A percentile compares a stretch with the other conserved stretches of the same genome.
Conservation (phyloP, 345 rosid species). For the Populus simonii region DNA sequence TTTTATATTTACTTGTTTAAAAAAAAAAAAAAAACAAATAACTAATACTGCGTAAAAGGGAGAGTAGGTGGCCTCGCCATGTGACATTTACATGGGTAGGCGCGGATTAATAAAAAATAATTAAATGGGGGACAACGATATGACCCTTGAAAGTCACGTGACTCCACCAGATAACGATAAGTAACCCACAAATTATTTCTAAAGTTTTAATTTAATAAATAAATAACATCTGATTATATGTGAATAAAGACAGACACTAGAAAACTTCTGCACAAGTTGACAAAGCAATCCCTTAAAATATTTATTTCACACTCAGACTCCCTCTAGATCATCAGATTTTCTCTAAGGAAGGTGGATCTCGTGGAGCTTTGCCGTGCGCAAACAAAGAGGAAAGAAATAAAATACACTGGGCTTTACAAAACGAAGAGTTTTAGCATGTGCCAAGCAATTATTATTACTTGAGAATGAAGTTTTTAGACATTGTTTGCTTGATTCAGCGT, state of each 20-base stretch:
- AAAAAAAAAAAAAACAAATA: no score
- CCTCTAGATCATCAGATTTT: no score
- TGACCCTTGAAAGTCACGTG: conserved; percentile 9
- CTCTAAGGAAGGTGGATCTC: no score
- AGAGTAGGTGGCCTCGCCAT: background rate
- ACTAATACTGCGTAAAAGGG: no score
- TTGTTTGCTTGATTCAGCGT: no score
- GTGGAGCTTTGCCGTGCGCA: no score
- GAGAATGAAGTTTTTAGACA: no score
- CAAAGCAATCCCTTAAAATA: background rate
- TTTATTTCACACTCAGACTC: background rate
- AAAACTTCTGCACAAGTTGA: background rate
- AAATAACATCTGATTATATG: background rate
- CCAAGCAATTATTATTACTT: no score
- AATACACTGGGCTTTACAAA: no score
- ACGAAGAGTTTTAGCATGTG: no score
- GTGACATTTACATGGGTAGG: background rate
- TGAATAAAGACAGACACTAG: background rate
- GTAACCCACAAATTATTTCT: background rate
- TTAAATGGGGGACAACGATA: background rate
- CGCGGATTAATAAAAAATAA: background rate
- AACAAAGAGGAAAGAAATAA: no score
- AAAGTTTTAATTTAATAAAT: no score
- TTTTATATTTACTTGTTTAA: background rate
- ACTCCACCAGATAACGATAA: conserved; percentile 9